Conservation (phyloP, 2,329 filamentous ascomycete species). For the Botryotinia calthae region DNA sequence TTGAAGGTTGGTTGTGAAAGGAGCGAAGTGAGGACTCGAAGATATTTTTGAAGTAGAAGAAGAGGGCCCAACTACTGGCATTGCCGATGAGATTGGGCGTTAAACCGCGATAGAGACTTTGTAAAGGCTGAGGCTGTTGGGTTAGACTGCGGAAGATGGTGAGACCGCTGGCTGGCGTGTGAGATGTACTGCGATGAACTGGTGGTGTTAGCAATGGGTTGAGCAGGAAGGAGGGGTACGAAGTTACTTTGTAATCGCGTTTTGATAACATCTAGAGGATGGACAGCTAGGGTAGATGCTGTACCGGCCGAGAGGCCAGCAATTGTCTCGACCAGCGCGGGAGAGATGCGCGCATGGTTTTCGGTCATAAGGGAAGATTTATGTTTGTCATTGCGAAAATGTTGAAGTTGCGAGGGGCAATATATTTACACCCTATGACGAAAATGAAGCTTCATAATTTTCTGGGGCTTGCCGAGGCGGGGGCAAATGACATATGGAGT, state of each 20-base stretch:
- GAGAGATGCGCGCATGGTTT: constrained; percentile 58
- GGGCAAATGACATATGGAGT: not conserved
- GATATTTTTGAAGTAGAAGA: constrained; percentile 75
- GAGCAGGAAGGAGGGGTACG: constrained; percentile 40
- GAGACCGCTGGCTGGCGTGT: constrained; percentile 48
- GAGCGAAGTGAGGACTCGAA: constrained; percentile 45
- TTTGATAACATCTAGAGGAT: constrained; percentile 95
- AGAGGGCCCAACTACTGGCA: constrained; percentile 83
- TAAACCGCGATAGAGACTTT: constrained; percentile 82
- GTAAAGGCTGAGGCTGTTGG: constrained; percentile 54
- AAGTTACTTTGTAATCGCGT: constrained; percentile 81
- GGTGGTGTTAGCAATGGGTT: constrained; percentile 13
- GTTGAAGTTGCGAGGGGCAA: constrained; percentile 20
- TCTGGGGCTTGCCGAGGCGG: constrained; percentile 27
- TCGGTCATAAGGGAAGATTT: constrained; percentile 36
- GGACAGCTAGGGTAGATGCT: constrained; percentile 79
- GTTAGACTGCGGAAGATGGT: constrained; percentile 48
- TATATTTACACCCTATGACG: constrained; percentile 22
- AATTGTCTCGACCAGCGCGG: constrained; percentile 80
- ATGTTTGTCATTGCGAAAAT: constrained; percentile 24
- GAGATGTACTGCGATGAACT: constrained; percentile 52
- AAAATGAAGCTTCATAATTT: constrained; percentile 30
- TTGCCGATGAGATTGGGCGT: constrained; percentile 91
- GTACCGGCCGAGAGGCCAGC: constrained; percentile 88
- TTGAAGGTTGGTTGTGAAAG: constrained; percentile 27